A percentile compares a stretch with the other conserved stretches of the same genome.
These are phyloP conservation scores for Crataegus laevigata DNA, from an alignment of 306 rosid species.

Conservation along the genomic window DNA sequence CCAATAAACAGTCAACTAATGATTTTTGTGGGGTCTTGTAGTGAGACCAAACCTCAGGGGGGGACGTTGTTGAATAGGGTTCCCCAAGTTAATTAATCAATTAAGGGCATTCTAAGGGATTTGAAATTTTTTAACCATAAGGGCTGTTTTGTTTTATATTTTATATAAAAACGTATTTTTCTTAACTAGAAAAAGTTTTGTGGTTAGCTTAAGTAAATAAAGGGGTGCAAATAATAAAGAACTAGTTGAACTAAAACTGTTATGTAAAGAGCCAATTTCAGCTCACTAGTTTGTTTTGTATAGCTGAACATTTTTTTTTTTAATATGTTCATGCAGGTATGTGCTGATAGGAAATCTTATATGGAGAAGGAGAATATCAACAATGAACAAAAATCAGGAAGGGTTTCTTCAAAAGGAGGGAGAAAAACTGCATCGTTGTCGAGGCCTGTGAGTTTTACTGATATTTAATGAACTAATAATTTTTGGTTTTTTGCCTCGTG, in stretches of 20 bases:
- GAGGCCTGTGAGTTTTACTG: slow-evolving; percentile 78
- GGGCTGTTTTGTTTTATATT: not conserved
- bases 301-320: slow-evolving; percentile 6
- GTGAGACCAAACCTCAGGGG: no score
- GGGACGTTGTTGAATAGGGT: no score
- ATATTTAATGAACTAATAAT: slow-evolving; percentile 13
- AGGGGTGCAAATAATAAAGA: not conserved
- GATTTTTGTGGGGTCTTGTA: no score
- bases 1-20: no score
- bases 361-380: slow-evolving; percentile 41
- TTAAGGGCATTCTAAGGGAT: not conserved
- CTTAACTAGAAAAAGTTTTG: not conserved
- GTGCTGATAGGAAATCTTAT: slow-evolving; percentile 63
- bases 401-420: slow-evolving; percentile 53
- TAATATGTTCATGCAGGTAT: slow-evolving; percentile 37
- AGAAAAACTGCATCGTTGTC: slow-evolving; percentile 45
- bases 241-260: not conserved
- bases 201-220: not conserved
- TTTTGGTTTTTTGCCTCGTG: slow-evolving; percentile 1
- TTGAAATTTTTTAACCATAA: not conserved
- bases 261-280: not conserved
- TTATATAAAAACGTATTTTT: not conserved
- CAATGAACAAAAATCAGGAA: slow-evolving; percentile 46
- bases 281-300: not conserved
- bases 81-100: not conserved